phyloP scores from a whole-genome alignment of 805 yeast species.

The Candida boleticola region DNA sequence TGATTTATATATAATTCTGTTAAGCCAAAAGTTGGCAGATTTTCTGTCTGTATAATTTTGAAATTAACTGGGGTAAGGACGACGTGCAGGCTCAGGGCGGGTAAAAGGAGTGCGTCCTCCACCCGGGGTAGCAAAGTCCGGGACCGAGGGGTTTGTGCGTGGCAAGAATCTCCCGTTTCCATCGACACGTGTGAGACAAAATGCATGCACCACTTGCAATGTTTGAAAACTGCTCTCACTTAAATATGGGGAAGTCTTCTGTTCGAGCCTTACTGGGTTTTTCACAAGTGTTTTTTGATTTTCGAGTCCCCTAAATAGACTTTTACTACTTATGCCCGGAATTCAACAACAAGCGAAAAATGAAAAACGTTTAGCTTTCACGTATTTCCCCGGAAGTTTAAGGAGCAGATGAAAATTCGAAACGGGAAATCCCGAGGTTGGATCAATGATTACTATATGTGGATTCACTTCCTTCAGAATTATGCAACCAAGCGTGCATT shows the following conservation, averaged over 20 bases:
- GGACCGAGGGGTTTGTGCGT: background rate
- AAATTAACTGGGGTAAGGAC: constrained; percentile 1
- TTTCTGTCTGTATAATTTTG: background rate
- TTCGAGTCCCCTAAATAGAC: no score
- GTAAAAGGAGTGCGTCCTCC: background rate
- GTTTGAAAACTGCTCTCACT: no score
- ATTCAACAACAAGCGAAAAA: background rate
- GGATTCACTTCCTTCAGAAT: no score
- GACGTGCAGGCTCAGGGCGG: background rate
- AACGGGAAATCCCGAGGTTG: background rate
- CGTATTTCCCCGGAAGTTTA: background rate
- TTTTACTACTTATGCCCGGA: no score
- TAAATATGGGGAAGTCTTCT: no score
- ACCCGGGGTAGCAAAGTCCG: background rate
- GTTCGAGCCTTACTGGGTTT: background rate
- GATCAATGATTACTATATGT: no score
- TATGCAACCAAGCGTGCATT: no score
- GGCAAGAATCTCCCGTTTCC: background rate
- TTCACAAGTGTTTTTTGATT: background rate
- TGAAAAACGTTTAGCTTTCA: no score
- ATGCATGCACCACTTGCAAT: no score
- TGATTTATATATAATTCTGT: background rate
- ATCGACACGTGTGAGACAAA: background rate
- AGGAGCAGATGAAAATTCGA: background rate
- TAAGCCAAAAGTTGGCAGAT: background rate